phyloP scores from a whole-genome alignment of 1,139 yeast genomes.

The Wickerhamiella pararugosa region DNA sequence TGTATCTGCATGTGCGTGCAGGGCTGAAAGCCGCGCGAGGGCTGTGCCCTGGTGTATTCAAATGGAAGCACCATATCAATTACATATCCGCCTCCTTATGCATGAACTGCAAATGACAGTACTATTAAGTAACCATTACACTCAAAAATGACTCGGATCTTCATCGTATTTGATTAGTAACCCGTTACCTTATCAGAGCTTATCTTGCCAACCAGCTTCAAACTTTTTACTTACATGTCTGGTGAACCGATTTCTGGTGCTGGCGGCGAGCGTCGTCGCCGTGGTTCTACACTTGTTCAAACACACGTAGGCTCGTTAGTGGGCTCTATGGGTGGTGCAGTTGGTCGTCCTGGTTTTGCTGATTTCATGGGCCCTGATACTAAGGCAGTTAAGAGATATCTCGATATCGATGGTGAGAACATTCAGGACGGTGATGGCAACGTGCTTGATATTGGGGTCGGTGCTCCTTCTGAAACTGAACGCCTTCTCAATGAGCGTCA shows the following conservation, averaged over 20 bases:
- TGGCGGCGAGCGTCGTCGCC: slow-evolving; percentile 3
- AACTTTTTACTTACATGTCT: background rate
- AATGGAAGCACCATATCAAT: no score
- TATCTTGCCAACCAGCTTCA: no score
- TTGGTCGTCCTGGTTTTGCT: slow-evolving; percentile 23
- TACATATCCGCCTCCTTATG: no score
- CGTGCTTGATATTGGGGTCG: slow-evolving; percentile 14
- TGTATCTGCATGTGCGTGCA: no score
- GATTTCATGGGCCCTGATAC: slow-evolving; percentile 14
- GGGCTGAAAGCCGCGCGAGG: no score
- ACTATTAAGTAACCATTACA: no score
- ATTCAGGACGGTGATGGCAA: slow-evolving; percentile 16
- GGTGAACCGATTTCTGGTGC: background rate
- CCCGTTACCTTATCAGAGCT: no score
- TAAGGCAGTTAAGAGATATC: slow-evolving; percentile 8
- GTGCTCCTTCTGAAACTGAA: slow-evolving; percentile 14
- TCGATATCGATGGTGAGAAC: slow-evolving; percentile 8
- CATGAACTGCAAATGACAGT: no score
- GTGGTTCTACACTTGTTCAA: slow-evolving; percentile 7
- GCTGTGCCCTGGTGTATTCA: no score
- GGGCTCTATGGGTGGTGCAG: slow-evolving; percentile 20
- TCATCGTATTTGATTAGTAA: no score
- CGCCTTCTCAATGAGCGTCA: slow-evolving; percentile 20
- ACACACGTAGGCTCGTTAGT: slow-evolving; percentile 8
- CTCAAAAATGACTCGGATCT: no score